Evolutionary conservation across 2,329 filamentous ascomycete genomes (phyloP), one percentile per base, ranked within the genome.

Genomic region (Fusarium pseudoanthophilum): DNA sequence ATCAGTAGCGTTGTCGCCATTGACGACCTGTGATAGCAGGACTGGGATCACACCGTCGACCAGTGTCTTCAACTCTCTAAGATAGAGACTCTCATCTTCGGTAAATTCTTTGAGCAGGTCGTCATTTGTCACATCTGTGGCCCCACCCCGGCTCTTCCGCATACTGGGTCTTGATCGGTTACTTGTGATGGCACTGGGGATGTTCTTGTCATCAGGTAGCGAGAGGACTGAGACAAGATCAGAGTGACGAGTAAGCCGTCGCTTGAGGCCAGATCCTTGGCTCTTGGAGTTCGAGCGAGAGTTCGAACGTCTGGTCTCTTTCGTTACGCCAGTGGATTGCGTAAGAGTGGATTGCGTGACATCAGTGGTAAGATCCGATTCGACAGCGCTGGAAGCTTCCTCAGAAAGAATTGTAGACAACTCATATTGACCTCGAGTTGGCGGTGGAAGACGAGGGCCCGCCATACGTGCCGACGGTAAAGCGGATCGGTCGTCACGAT

Each of bases 41-140:
- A 98, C 95, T 0, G 96, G 96, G 63, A 99, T 93, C 28, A 99
- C 95, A 63, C 96, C 96, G 77, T 97, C 95, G 13, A 98, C 95
- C 37, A 99, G 84, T 1, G 96, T 98, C 79, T 95, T 94, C 37
- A 99, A 87, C 82, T 99, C 96, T 61, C 95, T 90, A 82, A 92
- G 92, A 79, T 98, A 99, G 75, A 96, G 92, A 49, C 89, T 85
- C 82, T 99, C 96, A 76, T 98, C 96, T 10, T 92, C 89, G 16
- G 89, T 86, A 71, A 99, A 91, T 78, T 97, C 95, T 59, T 88
- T 87, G 80, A 98, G 88, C 26, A 98, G 85, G 72, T 95, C 94
- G 28, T 89, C 86, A 16, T 94, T 86, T 2, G 92, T 95, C 45
- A 92, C 90, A 63, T 88, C 90, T 36, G 90, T 88, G 16, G 91